Evolutionary conservation across 2,329 filamentous ascomycete species (phyloP).

Genomic region (Pezicula neosporulosa): DNA sequence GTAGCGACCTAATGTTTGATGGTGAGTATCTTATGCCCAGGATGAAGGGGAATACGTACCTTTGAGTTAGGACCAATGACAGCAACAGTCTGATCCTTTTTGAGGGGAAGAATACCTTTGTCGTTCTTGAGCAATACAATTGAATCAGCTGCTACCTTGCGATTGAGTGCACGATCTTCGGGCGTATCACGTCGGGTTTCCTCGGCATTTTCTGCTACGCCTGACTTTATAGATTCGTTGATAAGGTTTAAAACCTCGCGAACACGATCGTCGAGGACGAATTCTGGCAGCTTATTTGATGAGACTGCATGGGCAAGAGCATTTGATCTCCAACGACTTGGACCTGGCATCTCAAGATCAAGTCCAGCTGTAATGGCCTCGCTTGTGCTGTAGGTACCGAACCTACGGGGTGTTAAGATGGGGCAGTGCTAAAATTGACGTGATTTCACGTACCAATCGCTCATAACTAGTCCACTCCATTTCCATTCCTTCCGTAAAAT

Average conservation of each 20-base stretch:
- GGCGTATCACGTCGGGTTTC: neutral
- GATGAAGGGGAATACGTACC: slow-evolving; percentile 4
- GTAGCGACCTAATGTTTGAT: slow-evolving; percentile 6
- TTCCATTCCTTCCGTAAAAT: slow-evolving; percentile 55
- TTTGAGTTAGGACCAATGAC: slow-evolving; percentile 53
- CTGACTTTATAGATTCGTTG: slow-evolving; percentile 7
- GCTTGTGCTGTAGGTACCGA: slow-evolving; percentile 10
- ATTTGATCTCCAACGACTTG: slow-evolving; percentile 25
- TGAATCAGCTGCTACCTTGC: slow-evolving; percentile 52
- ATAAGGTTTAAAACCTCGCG: slow-evolving; percentile 30
- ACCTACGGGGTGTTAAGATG: slow-evolving; percentile 4
- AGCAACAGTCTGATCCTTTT: slow-evolving; percentile 32
- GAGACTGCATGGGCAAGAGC: slow-evolving; percentile 20
- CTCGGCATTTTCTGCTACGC: slow-evolving; percentile 5
- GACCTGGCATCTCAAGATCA: slow-evolving; percentile 35
- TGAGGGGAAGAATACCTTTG: slow-evolving; percentile 47
- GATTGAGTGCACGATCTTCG: slow-evolving; percentile 38
- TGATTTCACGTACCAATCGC: slow-evolving; percentile 46
- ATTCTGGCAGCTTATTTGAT: slow-evolving; percentile 24
- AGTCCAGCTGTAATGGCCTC: slow-evolving; percentile 22
- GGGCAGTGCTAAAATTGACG: slow-evolving; percentile 3
- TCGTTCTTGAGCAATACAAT: slow-evolving; percentile 63
- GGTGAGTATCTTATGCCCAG: too few species aligned
- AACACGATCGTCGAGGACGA: slow-evolving; percentile 25
- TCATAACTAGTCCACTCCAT: slow-evolving; percentile 55